phyloP scores from a whole-genome alignment of 2,329 filamentous ascomycete species.

The Trichoderma koningii region DNA sequence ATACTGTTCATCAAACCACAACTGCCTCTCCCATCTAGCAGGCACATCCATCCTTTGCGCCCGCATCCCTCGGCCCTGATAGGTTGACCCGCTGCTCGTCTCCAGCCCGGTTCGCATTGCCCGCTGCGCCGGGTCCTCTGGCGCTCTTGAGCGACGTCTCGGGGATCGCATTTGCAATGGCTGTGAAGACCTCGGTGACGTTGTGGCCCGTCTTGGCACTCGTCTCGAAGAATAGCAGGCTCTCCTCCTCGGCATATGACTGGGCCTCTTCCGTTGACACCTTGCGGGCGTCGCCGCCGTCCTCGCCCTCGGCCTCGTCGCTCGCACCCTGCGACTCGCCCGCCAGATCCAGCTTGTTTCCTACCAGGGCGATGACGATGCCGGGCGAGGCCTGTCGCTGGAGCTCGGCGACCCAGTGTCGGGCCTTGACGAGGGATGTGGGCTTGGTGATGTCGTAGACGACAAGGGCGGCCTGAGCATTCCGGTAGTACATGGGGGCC shows the following conservation, averaged over 20 bases:
- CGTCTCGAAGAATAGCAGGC: constrained; percentile 94
- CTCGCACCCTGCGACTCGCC: constrained; percentile 57
- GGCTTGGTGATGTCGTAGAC: constrained; percentile 99
- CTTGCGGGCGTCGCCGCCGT: constrained; percentile 76
- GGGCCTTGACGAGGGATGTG: constrained; percentile 91
- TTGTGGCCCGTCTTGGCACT: constrained; percentile 95
- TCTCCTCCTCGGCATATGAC: constrained; percentile 91
- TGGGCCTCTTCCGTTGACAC: constrained; percentile 89
- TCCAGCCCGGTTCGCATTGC: constrained; percentile 58
- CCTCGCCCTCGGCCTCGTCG: constrained; percentile 59
- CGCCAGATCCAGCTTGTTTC: constrained; percentile 93
- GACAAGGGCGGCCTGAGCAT: constrained; percentile 94
- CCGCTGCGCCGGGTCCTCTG: constrained; percentile 68
- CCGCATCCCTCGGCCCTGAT: constrained; percentile 69
- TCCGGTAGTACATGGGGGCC: constrained; percentile 99
- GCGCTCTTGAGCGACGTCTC: constrained; percentile 93
- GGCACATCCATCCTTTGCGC: constrained; percentile 88
- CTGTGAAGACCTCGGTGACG: constrained; percentile 94
- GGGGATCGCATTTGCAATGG: constrained; percentile 96
- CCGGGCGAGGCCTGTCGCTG: constrained; percentile 94
- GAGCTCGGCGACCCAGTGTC: constrained; percentile 97
- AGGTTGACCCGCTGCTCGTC: constrained; percentile 82
- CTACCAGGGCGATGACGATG: constrained; percentile 94
- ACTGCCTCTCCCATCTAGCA: constrained; percentile 56
- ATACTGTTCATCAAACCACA: constrained; percentile 4